phyloP scores from a whole-genome alignment of 169 alveolate genomes.

The Cryptosporidium tyzzeri region DNA sequence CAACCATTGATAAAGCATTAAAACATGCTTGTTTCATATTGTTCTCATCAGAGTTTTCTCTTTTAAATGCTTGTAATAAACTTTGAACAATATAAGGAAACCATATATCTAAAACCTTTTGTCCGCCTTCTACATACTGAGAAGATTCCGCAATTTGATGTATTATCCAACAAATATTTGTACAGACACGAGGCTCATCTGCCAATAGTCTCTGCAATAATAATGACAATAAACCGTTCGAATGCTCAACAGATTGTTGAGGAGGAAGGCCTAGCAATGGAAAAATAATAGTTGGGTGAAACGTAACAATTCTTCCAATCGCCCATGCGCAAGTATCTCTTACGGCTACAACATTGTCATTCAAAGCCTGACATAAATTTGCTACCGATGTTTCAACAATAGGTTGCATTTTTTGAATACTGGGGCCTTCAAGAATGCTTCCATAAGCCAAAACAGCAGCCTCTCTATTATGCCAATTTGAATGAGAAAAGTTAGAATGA shows the following conservation, averaged over 20 bases:
- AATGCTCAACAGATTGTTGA: constrained; percentile 13
- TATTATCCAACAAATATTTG: constrained; percentile 69
- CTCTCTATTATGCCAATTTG: constrained; percentile 92
- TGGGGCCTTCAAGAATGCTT: constrained; percentile 93
- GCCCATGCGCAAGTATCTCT: constrained; percentile 95
- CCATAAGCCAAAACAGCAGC: constrained; percentile 94
- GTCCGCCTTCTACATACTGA: constrained; percentile 64
- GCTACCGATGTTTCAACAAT: constrained; percentile 88
- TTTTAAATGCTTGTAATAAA: constrained; percentile 58
- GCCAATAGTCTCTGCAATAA: constrained; percentile 59
- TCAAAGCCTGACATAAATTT: constrained; percentile 86
- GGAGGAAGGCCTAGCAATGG: constrained; percentile 85
- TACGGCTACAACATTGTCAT: constrained; percentile 91
- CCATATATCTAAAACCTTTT: constrained; percentile 48
- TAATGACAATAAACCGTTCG: constrained; percentile 34
- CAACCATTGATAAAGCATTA: constrained; percentile 61
- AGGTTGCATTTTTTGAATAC: constrained; percentile 87
- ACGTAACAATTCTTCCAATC: constrained; percentile 90
- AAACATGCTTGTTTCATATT: constrained; percentile 72
- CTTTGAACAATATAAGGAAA: constrained; percentile 63
- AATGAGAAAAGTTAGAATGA: constrained; percentile 86
- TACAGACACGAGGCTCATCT: constrained; percentile 73
- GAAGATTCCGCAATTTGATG: constrained; percentile 71
- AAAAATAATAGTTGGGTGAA: constrained; percentile 87
- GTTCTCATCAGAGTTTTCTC: constrained; percentile 51